Percentiles rank a stretch among this genome's conserved stretches.
phyloP scores from a whole-genome alignment of 305 asterid species.

The Fraxinus dipetala region DNA sequence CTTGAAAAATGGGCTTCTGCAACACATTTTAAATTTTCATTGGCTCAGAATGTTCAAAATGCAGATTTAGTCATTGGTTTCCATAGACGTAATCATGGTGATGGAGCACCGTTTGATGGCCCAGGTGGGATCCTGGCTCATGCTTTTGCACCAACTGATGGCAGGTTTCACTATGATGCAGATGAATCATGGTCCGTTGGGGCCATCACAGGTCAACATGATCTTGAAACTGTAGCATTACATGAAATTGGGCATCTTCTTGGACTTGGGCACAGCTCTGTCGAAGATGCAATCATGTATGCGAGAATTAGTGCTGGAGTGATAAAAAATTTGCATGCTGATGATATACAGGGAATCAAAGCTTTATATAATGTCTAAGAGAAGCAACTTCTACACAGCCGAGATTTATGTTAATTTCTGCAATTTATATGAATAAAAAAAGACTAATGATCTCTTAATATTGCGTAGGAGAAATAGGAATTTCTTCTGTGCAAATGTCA shows the following conservation, averaged over 20 bases:
- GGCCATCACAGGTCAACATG: neutral
- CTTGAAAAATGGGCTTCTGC: slow-evolving; percentile 29
- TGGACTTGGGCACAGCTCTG: slow-evolving; percentile 38
- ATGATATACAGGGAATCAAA: slow-evolving; percentile 34
- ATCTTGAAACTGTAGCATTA: slow-evolving; percentile 35
- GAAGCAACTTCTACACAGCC: neutral
- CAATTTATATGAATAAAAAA: neutral
- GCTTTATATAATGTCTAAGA: slow-evolving; percentile 23
- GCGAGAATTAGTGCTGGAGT: slow-evolving; percentile 6
- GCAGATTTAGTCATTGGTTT: slow-evolving; percentile 28
- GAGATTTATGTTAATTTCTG: neutral
- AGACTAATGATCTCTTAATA: neutral
- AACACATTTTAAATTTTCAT: slow-evolving; percentile 26
- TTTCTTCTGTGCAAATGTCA: neutral
- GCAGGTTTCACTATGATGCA: slow-evolving; percentile 39
- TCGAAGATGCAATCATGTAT: slow-evolving; percentile 32
- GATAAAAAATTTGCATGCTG: slow-evolving; percentile 22
- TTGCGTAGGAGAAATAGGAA: neutral
- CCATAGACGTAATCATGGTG: slow-evolving; percentile 24
- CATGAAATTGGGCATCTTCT: slow-evolving; percentile 53
- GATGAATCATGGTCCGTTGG: slow-evolving; percentile 32
- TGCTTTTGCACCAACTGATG: slow-evolving; percentile 31
- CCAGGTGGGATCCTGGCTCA: slow-evolving; percentile 39
- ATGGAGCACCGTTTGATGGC: slow-evolving; percentile 33
- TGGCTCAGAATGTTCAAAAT: neutral